Evolutionary conservation across 2,329 filamentous ascomycete species (phyloP).

Genomic region (Cryphonectria parasitica): DNA sequence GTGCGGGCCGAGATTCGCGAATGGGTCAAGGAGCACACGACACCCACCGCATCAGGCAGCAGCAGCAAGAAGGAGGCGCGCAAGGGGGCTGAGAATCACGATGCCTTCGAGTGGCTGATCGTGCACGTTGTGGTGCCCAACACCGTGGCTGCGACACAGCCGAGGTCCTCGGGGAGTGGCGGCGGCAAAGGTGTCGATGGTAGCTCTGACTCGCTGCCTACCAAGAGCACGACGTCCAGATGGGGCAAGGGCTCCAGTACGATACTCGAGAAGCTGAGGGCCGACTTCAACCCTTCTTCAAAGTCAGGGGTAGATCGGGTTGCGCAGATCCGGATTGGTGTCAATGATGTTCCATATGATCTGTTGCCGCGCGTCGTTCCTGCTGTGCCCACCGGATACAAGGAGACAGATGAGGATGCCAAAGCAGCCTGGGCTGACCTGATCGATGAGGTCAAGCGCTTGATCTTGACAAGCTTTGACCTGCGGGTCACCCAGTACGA

Average conservation of each 20-base stretch:
- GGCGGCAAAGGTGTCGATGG: conserved; percentile 42
- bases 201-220: conserved; percentile 53
- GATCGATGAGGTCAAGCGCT: conserved; percentile 80
- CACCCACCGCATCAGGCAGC: conserved; percentile 49
- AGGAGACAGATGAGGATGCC: conserved; percentile 75
- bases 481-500: conserved; percentile 91
- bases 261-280: conserved; percentile 83
- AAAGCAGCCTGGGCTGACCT: conserved; percentile 84
- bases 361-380: conserved; percentile 65
- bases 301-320: conserved; percentile 78
- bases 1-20: conserved; percentile 81
- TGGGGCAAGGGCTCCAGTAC: conserved; percentile 82
- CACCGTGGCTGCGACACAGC: conserved; percentile 78
- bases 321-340: conserved; percentile 79
- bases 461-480: conserved; percentile 90
- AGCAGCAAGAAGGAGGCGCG: conserved; percentile 53
- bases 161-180: conserved; percentile 62
- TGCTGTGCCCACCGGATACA: conserved; percentile 65
- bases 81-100: conserved; percentile 85
- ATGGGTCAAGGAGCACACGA: conserved; percentile 83
- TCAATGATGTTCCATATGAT: conserved; percentile 70
- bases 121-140: conserved; percentile 91
- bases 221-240: conserved; percentile 66
- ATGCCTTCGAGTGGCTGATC: conserved; percentile 95
- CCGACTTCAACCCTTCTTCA: conserved; percentile 80